Base-by-base conservation (phyloP, 768 basidiomycete genomes). In the Neoboletus magnificus region DNA sequence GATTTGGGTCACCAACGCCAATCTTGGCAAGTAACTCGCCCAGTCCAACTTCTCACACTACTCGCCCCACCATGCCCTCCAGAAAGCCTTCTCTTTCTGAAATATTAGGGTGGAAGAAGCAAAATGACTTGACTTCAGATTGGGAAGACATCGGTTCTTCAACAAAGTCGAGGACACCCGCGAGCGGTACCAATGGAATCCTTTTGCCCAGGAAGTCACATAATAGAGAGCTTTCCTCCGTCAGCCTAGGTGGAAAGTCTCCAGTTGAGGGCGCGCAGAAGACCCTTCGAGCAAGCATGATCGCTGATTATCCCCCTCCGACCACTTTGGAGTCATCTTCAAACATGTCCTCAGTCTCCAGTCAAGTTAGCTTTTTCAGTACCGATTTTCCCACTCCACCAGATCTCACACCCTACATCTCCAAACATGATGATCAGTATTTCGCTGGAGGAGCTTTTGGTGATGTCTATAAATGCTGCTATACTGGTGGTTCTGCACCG, bases 281-380 rank as follows among this genome's bases (percentile, higher is more conserved):
- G 62, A 71, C 70, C 1, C 70, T 71, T 5, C 71, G 70, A 37
- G 70, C 70, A 25, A 71, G 70, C 51, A 71, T 70, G 57, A 71
- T 73, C 40, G 59, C 70, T 52, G 85, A 86, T 61, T 88, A 85
- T 63, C 85, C 85, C 37, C 78, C 79, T 52, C 80, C 77, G 22
- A 85, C 87, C 10, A 86, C 86, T 9, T 87, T 89, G 11, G 84
- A 83, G 60, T 88, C 88, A 5, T 88, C 88, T 18, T 89, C 88
- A 20, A 83, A 82, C n/a, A 79, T 82, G 11, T 88, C 86, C 2
- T 88, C 86, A 15, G n/a, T n/a, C n/a, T n/a, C n/a, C n/a, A n/a
- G n/a, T n/a, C n/a, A n/a, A n/a, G n/a, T n/a, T n/a, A n/a, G n/a
- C n/a, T n/a, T n/a, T n/a, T n/a, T n/a, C n/a, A n/a, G n/a, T n/a